These are phyloP conservation scores for Arachnomyces sp. DNA, from an alignment of 2,329 filamentous ascomycete species.

Conservation along the genomic window DNA sequence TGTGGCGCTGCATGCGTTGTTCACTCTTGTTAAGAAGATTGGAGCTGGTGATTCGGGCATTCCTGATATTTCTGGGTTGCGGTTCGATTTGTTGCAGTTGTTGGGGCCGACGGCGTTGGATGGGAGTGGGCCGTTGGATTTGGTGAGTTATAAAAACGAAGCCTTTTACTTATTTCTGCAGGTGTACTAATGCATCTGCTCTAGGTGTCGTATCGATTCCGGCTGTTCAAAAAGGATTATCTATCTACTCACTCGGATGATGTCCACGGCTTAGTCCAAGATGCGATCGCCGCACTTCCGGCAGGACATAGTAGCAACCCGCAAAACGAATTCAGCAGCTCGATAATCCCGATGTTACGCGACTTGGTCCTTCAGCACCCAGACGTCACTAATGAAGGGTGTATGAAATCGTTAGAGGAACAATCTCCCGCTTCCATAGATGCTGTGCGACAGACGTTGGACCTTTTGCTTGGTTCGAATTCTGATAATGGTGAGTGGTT, in stretches of 20 bases:
- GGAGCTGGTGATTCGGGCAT: constrained; percentile 16
- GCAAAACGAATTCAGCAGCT: constrained; percentile 10
- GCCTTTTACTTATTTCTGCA: constrained; percentile 2
- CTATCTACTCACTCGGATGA: constrained; percentile 26
- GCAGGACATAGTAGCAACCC: background rate
- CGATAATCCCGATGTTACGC: constrained; percentile 24
- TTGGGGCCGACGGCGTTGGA: constrained; percentile 16
- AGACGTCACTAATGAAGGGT: constrained; percentile 20
- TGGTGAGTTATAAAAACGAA: constrained; percentile 19
- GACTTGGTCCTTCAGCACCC: constrained; percentile 29
- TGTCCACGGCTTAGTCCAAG: constrained; percentile 26
- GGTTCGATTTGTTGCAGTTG: constrained; percentile 27
- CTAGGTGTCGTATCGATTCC: constrained; percentile 33
- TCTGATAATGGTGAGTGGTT: constrained; percentile 13
- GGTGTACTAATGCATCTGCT: background rate
- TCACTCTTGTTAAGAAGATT: constrained; percentile 29
- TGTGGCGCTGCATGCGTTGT: constrained; percentile 34
- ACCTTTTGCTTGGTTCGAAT: constrained; percentile 25
- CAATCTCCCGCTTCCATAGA: constrained; percentile 20
- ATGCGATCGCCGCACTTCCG: constrained; percentile 17
- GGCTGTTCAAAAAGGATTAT: constrained; percentile 33
- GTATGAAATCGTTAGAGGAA: constrained; percentile 22
- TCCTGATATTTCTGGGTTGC: constrained; percentile 20
- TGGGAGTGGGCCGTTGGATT: constrained; percentile 18
- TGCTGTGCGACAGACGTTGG: constrained; percentile 25